A percentile compares a stretch with the other conserved stretches of the same genome.
These are phyloP conservation scores for Didymella segeticola DNA, from an alignment of 2,329 filamentous ascomycete species.

Conservation along the genomic window DNA sequence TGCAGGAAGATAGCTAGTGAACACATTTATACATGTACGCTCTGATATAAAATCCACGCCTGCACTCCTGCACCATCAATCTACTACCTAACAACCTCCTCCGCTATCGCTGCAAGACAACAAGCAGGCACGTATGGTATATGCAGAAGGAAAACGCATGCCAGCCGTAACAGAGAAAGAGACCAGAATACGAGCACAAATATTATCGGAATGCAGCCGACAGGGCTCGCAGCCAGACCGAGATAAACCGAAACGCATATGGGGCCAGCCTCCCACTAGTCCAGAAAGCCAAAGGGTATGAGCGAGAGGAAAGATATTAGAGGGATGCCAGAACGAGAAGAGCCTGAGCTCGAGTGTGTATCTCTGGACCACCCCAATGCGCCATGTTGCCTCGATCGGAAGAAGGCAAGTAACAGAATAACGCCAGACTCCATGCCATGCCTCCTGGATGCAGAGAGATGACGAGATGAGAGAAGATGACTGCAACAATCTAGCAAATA, in stretches of 20 bases:
- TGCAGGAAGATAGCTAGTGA: no score
- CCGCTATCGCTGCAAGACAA: conserved; percentile 31
- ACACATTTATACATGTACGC: conserved; percentile 35
- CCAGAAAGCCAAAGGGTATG: conserved; percentile 47
- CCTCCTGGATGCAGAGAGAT: conserved; percentile 41
- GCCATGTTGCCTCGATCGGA: conserved; percentile 42
- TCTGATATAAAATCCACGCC: conserved; percentile 25
- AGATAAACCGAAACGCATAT: conserved; percentile 39
- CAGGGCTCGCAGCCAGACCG: conserved; percentile 30
- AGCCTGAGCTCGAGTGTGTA: conserved; percentile 47
- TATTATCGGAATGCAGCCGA: conserved; percentile 37
- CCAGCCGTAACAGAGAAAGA: conserved; percentile 24
- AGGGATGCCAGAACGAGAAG: conserved; percentile 37
- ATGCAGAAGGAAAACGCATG: conserved; percentile 38
- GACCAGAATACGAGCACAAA: conserved; percentile 28
- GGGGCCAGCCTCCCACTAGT: conserved; percentile 49
- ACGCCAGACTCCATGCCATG: conserved; percentile 44
- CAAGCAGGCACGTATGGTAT: conserved; percentile 47
- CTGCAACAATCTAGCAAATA: conserved; percentile 42
- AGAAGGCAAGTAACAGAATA: conserved; percentile 24
- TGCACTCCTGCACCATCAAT: conserved; percentile 27
- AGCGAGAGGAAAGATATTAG: conserved; percentile 47
- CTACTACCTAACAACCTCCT: conserved; percentile 26
- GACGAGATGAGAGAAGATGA: conserved; percentile 26
- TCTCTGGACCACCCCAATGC: conserved; percentile 45